Evolutionary conservation across 2,329 filamentous ascomycete species (phyloP).

Genomic region (Teratosphaeria zuluensis): DNA sequence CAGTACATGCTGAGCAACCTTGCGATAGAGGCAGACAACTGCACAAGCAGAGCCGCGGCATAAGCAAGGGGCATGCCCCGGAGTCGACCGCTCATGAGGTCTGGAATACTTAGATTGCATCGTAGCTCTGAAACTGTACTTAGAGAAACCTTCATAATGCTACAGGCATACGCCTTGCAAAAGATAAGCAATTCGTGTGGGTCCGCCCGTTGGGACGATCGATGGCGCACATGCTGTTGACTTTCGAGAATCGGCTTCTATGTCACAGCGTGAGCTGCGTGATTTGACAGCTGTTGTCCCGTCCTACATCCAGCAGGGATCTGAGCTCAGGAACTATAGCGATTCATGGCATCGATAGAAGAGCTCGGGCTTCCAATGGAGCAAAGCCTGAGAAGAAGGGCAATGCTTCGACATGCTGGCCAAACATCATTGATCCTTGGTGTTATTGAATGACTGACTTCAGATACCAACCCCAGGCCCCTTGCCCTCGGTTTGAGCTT

Average conservation of each 20-base stretch:
- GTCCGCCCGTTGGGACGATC: neutral
- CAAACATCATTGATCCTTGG: too few relatives aligned
- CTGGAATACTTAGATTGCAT: neutral
- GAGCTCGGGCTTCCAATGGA: neutral
- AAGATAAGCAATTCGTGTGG: too few relatives aligned
- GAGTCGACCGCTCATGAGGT: neutral
- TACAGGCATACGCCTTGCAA: too few relatives aligned
- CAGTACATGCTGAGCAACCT: neutral
- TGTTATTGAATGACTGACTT: neutral
- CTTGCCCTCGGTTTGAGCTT: slow-evolving; percentile 44
- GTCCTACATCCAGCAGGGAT: too few relatives aligned
- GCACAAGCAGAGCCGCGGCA: neutral
- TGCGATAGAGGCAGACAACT: neutral
- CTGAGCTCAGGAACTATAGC: neutral
- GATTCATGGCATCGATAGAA: neutral
- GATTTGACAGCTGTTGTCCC: too few relatives aligned
- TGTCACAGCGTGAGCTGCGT: neutral
- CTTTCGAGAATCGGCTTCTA: neutral
- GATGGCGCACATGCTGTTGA: neutral
- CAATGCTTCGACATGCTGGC: too few relatives aligned
- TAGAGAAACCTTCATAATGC: neutral
- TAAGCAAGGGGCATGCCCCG: neutral
- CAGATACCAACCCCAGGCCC: slow-evolving; percentile 15
- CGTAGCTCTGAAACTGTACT: neutral
- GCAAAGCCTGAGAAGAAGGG: too few relatives aligned